Percentiles rank a stretch among this genome's conserved stretches.
Conservation (phyloP, 768 basidiomycete genomes). For the Tulasnella sp. region DNA sequence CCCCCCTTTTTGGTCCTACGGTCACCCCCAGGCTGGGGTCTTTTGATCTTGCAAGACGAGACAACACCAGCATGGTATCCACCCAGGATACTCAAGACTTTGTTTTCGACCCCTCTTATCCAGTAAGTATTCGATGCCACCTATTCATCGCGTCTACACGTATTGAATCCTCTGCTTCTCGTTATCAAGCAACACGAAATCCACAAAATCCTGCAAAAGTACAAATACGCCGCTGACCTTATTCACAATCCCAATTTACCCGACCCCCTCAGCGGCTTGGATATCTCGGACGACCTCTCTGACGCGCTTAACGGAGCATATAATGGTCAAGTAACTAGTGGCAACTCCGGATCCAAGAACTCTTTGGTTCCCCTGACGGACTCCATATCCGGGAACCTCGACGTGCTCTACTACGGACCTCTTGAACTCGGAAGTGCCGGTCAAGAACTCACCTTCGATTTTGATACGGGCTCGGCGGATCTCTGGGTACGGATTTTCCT, state of each 20-base stretch:
- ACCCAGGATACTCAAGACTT: not conserved
- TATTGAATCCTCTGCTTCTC: not conserved
- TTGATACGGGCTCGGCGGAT: constrained; percentile 60
- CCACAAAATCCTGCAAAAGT: not conserved
- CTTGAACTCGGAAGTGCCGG: constrained; percentile 42
- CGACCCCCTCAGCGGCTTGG: not conserved
- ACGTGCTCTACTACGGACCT: constrained; percentile 39
- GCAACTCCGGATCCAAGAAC: not conserved
- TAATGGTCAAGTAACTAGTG: not conserved
- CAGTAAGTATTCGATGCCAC: not conserved
- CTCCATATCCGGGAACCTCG: constrained; percentile 29
- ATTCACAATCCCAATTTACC: not conserved
- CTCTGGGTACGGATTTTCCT: constrained; percentile 41
- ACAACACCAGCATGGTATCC: not conserved
- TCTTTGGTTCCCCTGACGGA: constrained; percentile 29
- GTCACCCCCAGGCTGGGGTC: not conserved
- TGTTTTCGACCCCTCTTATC: constrained; percentile 8
- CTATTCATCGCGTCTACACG: too few species aligned
- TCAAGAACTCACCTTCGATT: constrained; percentile 42
- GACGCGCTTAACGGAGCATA: not conserved
- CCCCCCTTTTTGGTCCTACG: not conserved
- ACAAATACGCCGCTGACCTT: constrained; percentile 4
- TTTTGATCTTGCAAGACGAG: not conserved
- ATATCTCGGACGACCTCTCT: not conserved
- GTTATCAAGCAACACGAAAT: constrained; percentile 1